These are phyloP conservation scores for Prunus yedoensis DNA, from an alignment of 331 rosid species.

Conservation along the genomic window DNA sequence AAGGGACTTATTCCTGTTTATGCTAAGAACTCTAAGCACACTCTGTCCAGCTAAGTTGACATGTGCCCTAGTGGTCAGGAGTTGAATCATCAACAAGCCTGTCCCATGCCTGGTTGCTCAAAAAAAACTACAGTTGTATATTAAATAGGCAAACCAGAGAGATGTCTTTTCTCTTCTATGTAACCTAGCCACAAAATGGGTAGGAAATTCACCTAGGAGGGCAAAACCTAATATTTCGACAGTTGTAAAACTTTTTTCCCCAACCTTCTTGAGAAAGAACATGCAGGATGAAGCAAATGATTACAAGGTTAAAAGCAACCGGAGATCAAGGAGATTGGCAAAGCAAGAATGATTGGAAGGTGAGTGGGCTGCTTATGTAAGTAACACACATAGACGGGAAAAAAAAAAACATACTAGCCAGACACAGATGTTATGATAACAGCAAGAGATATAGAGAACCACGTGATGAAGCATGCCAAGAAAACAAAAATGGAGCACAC, in stretches of 20 bases:
- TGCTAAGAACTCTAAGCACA: neutral
- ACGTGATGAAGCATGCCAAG: constrained; percentile 2
- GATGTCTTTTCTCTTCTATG: neutral
- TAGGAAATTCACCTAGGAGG: neutral
- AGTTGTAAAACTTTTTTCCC: neutral
- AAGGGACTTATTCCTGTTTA: neutral
- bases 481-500: constrained; percentile 32
- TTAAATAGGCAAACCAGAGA: too few relatives aligned
- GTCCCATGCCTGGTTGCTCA: neutral
- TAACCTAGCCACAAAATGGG: neutral
- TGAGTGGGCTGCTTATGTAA: neutral
- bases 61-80: constrained; percentile 12
- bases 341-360: neutral
- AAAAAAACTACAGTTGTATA: neutral
- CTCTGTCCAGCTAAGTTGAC: constrained; percentile 8
- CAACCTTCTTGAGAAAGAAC: neutral
- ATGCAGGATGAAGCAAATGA: neutral
- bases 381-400: neutral
- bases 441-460: neutral
- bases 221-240: neutral
- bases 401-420: neutral
- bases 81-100: constrained; percentile 1
- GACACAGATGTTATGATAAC: neutral
- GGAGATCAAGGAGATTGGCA: constrained; percentile 7
- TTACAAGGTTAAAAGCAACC: neutral